Base-by-base conservation (phyloP, 352 stramenopile species). In the Globisporangium polare region DNA sequence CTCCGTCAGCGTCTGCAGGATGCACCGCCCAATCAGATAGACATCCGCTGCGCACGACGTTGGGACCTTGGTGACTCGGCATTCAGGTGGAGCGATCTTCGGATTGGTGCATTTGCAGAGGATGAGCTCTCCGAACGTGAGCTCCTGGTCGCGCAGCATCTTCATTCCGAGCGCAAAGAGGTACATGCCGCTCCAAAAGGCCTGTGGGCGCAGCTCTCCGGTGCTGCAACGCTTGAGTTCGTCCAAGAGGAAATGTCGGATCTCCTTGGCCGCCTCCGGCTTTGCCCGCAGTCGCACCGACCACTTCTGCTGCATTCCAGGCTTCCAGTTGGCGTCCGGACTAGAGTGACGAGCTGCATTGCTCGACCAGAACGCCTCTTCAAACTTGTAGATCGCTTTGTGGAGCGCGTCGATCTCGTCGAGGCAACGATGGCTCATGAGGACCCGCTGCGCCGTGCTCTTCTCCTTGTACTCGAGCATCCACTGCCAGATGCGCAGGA, bases 391-490 rank as follows among this genome's bases (percentile, higher is more conserved):
- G 46, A 52, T 52, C 4, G 46, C 46, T n/a, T 20, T 13, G 22
- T 52, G 46, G 12, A 35, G 24, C 20, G 45, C 45, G 9, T 6
- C 12, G 12, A 52, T 31, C 10, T 52, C 45, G 8, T 20, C 46
- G 2, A 31, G 5, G 13, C 24, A 33, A 5, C 1, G 24, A 15
- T 13, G 3, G 46, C 46, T 52, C 8, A 9, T 3, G 22, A 12
- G 24, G 2, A 52, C 20, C 46, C 24, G 22, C 46, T 52, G 24
- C 10, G 12, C 24, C 22, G 18, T 17, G 0, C 2, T 39, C 47
- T 26, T 53, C 26, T 35, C 26, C 10, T 39, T 15, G 47, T 13
- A 53, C 47, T 53, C 47, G 15, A 39, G 47, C 47, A 53, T 53
- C 26, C 47, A 53, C 26, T 53, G 39, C 26, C 26, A 53, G 17